Evolutionary conservation across 257 asterid genomes (phyloP), one percentile per base, ranked within the genome.

Genomic region (Nicotiana benthamiana): DNA sequence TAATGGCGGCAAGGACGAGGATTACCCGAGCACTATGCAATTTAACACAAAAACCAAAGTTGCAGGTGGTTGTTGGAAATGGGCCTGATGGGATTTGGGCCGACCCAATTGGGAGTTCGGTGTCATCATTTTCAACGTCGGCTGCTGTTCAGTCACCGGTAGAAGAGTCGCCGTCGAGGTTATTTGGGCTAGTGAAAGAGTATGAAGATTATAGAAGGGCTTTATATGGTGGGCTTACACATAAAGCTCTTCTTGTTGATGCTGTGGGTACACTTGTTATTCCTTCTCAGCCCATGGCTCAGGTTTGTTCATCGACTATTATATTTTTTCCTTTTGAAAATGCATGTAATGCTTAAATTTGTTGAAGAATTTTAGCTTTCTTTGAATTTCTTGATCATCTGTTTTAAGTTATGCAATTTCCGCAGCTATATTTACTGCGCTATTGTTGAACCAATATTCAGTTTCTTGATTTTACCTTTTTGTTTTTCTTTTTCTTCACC

Each of bases 261-360:
- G 99, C 97, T 12, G 99, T 91, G 36, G 99, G 99, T 53, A 96
- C 99, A 62, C 98, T 96, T 48, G 89, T 96, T 82, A 83, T 88
- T 79, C 99, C 98, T 2, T 92, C 99, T 75, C 99, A 96, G 82
- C 99, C 98, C 61, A 94, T 90, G 99, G 99, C 99, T 30, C 97
- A 96, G 99, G 98, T 94, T 75, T 26, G 82, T 66, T 24, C 66
- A 56, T 64, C 11, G 46, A 40, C 26, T 64, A 27, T 4, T 54
- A 15, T 54, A 4, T 54, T 16, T 17, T 16, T 54, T 54, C 22
- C 12, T 12, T 3, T 10, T 54, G 1, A 54, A 54, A 16, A 18
- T 67, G 11, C 32, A 3, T 10, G 18, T 1, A 24, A 59, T 61
- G 5, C 17, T 61, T 61, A 72, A 1, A 68, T 20, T 43, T 72